A percentile compares a stretch with the other conserved stretches of the same genome.
These are phyloP conservation scores for Nakaseomyces nivariensis DNA, from an alignment of 1,139 yeast genomes.

Conservation along the genomic window DNA sequence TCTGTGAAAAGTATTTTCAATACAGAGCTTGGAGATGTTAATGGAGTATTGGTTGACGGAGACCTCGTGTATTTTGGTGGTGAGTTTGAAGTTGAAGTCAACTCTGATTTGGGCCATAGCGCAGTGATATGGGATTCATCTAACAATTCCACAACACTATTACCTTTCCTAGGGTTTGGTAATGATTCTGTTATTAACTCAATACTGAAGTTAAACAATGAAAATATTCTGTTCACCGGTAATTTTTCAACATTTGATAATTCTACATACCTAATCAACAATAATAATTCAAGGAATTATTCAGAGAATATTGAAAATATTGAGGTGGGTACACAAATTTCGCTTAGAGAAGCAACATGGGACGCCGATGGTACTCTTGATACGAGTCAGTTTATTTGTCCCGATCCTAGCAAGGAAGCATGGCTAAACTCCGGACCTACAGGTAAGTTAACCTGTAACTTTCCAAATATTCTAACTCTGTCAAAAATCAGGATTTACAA, in stretches of 20 bases:
- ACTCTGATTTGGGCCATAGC: constrained; percentile 38
- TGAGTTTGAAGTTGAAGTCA: constrained; percentile 41
- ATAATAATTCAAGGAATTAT: constrained; percentile 22
- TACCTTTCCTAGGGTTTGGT: constrained; percentile 76
- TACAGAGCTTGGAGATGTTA: constrained; percentile 37
- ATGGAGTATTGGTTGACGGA: constrained; percentile 41
- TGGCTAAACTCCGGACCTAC: constrained; percentile 50
- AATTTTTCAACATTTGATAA: constrained; percentile 54
- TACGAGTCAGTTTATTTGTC: constrained; percentile 50
- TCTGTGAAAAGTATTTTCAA: constrained; percentile 35
- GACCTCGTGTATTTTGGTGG: constrained; percentile 74
- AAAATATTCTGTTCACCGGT: constrained; percentile 70
- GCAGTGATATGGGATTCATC: constrained; percentile 57
- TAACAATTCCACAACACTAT: constrained; percentile 34
- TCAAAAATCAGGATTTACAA: constrained; percentile 67
- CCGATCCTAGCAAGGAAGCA: constrained; percentile 33
- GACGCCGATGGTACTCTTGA: constrained; percentile 38
- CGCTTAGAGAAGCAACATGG: constrained; percentile 54
- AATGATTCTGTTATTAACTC: constrained; percentile 49
- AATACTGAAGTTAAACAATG: constrained; percentile 44
- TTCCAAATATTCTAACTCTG: constrained; percentile 54
- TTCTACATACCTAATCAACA: constrained; percentile 31
- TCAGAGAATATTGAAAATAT: constrained; percentile 29
- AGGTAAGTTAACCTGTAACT: constrained; percentile 58
- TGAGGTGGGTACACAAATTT: constrained; percentile 56